Conservation (phyloP, 805 yeast genomes). For the Metschnikowia continentalis region DNA sequence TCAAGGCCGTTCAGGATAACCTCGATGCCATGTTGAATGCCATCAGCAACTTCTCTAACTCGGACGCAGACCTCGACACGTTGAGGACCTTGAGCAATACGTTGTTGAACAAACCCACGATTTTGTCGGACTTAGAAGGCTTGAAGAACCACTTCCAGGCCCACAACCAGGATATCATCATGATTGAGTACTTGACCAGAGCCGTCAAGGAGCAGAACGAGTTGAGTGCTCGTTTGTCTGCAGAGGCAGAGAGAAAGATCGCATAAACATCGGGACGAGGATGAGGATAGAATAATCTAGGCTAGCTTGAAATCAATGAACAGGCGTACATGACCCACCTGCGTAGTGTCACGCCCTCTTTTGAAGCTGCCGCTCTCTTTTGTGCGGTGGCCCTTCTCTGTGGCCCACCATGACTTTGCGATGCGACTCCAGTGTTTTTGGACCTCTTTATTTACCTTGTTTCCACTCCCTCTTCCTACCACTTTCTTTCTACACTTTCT, state of each 20-base stretch:
- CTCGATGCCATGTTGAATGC: conserved; percentile 49
- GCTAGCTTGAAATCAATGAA: conserved; percentile 1
- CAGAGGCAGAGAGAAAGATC: conserved; percentile 27
- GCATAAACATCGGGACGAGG: conserved; percentile 7
- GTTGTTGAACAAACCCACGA: conserved; percentile 48
- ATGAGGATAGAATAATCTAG: conserved; percentile 2
- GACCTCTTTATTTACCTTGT: background rate
- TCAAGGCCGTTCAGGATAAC: conserved; percentile 42
- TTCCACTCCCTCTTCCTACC: background rate
- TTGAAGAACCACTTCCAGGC: conserved; percentile 60
- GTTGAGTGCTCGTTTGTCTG: conserved; percentile 69
- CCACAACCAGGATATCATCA: conserved; percentile 74
- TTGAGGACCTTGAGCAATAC: conserved; percentile 63
- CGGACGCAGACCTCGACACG: conserved; percentile 51
- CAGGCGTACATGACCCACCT: background rate
- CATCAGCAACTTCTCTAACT: conserved; percentile 36
- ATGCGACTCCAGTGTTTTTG: background rate
- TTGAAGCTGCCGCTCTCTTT: background rate
- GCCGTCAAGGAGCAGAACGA: conserved; percentile 83
- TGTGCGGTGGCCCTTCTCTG: background rate
- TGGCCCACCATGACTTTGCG: background rate
- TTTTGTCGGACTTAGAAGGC: conserved; percentile 46
- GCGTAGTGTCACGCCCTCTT: background rate
- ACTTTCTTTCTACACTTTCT: background rate
- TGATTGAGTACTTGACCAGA: conserved; percentile 78